Percentiles rank a stretch among this genome's conserved stretches.
phyloP scores from a whole-genome alignment of 1,139 yeast genomes.

The Candida freyschussii region DNA sequence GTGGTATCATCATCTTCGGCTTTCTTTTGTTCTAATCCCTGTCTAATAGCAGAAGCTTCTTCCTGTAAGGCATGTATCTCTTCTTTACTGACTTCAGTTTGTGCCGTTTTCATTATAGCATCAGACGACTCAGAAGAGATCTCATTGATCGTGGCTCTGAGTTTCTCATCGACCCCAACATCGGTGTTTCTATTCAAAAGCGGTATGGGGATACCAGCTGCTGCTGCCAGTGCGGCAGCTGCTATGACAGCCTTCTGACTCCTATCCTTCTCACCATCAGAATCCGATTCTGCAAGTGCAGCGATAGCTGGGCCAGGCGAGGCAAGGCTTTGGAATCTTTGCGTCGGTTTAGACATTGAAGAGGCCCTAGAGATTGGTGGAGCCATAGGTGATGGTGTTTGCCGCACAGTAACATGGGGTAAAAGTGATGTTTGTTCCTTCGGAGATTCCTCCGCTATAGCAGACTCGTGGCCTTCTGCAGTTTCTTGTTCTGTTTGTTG shows the following conservation, averaged over 20 bases:
- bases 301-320: slow-evolving; percentile 51
- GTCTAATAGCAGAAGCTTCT: slow-evolving; percentile 2
- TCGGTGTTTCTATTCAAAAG: slow-evolving; percentile 22
- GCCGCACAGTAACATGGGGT: slow-evolving; percentile 3
- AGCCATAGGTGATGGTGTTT: slow-evolving; percentile 6
- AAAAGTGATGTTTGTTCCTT: slow-evolving; percentile 6
- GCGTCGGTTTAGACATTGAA: slow-evolving; percentile 6
- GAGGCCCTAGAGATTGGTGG: slow-evolving; percentile 7
- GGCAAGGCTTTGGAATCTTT: slow-evolving; percentile 21
- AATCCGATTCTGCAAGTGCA: slow-evolving; percentile 32
- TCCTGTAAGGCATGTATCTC: slow-evolving; percentile 13
- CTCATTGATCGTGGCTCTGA: slow-evolving; percentile 5
- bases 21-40: slow-evolving; percentile 1
- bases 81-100: slow-evolving; percentile 10
- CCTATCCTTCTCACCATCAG: slow-evolving; percentile 27
- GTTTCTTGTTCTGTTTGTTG: not conserved
- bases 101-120: slow-evolving; percentile 2
- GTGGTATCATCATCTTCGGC: slow-evolving; percentile 2
- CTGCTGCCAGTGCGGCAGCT: slow-evolving; percentile 69
- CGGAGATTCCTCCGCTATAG: not conserved
- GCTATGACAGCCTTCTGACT: slow-evolving; percentile 52
- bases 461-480: not conserved
- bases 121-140: slow-evolving; percentile 1
- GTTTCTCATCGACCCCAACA: slow-evolving; percentile 5
- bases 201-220: slow-evolving; percentile 63